A percentile compares a stretch with the other conserved stretches of the same genome.
These are phyloP conservation scores for Citrus inodora DNA, from an alignment of 345 rosid species.

Conservation along the genomic window DNA sequence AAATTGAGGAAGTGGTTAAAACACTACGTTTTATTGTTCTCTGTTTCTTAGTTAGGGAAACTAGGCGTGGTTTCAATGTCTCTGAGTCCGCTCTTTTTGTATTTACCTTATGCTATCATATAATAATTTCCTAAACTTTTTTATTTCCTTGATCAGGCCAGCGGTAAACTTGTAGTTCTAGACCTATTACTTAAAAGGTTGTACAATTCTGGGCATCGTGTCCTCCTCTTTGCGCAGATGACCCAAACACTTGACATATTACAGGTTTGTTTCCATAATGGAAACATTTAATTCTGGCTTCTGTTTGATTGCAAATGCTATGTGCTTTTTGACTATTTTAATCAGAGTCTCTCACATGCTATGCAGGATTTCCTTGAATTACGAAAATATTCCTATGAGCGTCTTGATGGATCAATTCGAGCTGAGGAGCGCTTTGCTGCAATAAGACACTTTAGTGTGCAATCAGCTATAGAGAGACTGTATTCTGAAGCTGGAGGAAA, in stretches of 20 bases:
- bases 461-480: slow-evolving; percentile 4
- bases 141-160: slow-evolving; percentile 47
- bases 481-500: slow-evolving; percentile 33
- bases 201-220: slow-evolving; percentile 63
- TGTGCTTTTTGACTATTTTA: background rate
- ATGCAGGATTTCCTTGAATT: slow-evolving; percentile 82
- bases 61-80: background rate
- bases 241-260: slow-evolving; percentile 86
- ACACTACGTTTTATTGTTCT: background rate
- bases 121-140: background rate
- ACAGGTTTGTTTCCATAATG: slow-evolving; percentile 42
- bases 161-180: slow-evolving; percentile 79
- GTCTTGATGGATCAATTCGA: slow-evolving; percentile 93
- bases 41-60: background rate
- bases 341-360: slow-evolving; percentile 4
- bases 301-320: background rate
- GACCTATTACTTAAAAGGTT: slow-evolving; percentile 69
- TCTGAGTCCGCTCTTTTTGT: background rate
- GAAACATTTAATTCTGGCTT: slow-evolving; percentile 3
- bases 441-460: slow-evolving; percentile 68
- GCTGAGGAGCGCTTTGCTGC: slow-evolving; percentile 96
- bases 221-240: slow-evolving; percentile 93
- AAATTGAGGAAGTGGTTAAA: background rate
- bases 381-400: slow-evolving; percentile 77
- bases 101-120: background rate